Conservation (phyloP, 2,329 filamentous ascomycete species). For the Aspergillus chevalieri region DNA sequence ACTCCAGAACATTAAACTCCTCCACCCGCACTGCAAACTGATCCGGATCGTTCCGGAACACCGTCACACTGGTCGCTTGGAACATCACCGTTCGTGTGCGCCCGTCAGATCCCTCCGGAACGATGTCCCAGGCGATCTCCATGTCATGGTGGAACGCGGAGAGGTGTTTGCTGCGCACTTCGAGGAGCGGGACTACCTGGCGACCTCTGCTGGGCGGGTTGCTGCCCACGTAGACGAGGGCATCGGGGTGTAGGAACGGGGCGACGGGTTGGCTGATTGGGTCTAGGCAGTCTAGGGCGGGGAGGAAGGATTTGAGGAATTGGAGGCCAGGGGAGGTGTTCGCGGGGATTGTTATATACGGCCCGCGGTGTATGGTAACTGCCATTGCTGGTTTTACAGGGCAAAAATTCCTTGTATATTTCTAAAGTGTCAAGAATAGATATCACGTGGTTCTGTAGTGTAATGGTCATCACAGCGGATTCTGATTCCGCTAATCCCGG, state of each 20-base stretch:
- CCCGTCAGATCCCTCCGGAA: conserved; percentile 1
- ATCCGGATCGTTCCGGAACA: conserved; percentile 16
- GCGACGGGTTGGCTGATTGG: conserved; percentile 2
- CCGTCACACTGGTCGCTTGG: conserved; percentile 13
- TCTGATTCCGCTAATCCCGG: conserved; percentile 2
- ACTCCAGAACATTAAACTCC: conserved; percentile 16
- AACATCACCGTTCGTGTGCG: conserved; percentile 15
- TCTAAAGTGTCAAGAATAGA: neutral
- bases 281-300: conserved; percentile 12
- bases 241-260: conserved; percentile 13
- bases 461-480: conserved; percentile 2
- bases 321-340: conserved; percentile 12
- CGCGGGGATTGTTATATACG: conserved; percentile 12
- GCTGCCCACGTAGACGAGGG: conserved; percentile 12
- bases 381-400: neutral
- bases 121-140: conserved; percentile 17
- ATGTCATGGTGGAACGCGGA: conserved; percentile 11
- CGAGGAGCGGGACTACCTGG: conserved; percentile 8
- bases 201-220: conserved; percentile 9
- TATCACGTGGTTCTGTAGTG: conserved; percentile 1
- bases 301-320: conserved; percentile 16
- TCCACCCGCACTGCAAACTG: conserved; percentile 12
- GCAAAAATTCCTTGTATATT: accelerated
- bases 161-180: conserved; percentile 13
- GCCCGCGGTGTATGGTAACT: conserved; percentile 13